Evolutionary conservation across 1,284 basidiomycete species (phyloP), one percentile per base, ranked within the genome.

Genomic region (Ustilago cynodontis): DNA sequence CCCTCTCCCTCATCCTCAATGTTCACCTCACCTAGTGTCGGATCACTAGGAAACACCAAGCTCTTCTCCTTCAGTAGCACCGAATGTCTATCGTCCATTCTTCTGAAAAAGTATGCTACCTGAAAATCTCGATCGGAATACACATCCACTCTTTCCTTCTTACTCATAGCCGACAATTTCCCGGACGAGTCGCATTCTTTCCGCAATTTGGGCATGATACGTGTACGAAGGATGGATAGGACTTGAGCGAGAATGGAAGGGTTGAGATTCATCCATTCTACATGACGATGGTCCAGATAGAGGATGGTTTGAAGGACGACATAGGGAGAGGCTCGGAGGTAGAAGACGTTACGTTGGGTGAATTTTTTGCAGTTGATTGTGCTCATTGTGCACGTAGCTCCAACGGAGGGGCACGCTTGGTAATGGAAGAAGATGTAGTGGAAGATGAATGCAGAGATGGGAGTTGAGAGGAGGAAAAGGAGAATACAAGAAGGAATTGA

Each of bases 21-120:
- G 47, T 71, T 80, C 29, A 80, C 73, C 26, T 65, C 60, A 2
- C 57, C 66, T 20, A 67, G 51, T 7, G 56, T 76, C 2, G 73
- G 71, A 35, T 75, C 67, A 20, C 26, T 41, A 10, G 75, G 76
- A 31, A 78, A 73, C 11, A 71, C 49, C 20, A 75, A 59, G 22
- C 65, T 71, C 55, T 77, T 75, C 29, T 78, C 75, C 51, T 79
- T 72, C 66, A 86, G 76, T 24, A 87, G 63, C 8, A 87, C 87
- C 18, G 84, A 85, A 56, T 87, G 87, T 20, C 82, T 65, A 45
- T 84, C 75, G n/a, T 69, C 71, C 54, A 83, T 78, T 43, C 77
- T 71, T 18, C 85, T 79, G 68, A 87, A 87, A 68, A 86, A 87
- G 77, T 85, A 87, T 2, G 86, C 84, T 64, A 87, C 80, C 26